These are phyloP conservation scores for Ceratocystis alfenasii DNA, from an alignment of 2,329 filamentous ascomycete genomes.

Conservation along the genomic window DNA sequence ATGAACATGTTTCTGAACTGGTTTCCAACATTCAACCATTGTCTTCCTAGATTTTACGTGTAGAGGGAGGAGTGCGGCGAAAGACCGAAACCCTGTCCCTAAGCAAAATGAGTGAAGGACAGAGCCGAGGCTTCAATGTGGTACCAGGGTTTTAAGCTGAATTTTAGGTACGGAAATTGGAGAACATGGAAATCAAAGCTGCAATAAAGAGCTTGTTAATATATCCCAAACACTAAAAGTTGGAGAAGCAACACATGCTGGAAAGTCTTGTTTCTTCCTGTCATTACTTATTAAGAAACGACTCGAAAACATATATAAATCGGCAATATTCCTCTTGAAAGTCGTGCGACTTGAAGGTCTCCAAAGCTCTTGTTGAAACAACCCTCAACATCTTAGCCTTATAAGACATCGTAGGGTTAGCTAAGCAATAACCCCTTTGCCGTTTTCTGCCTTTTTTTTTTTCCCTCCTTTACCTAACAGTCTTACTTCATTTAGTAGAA, in stretches of 20 bases:
- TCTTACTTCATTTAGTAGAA: too few relatives aligned
- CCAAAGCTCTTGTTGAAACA: not conserved
- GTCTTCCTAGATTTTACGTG: not conserved
- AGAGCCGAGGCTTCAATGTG: not conserved
- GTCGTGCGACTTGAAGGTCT: not conserved
- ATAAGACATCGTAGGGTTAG: not conserved
- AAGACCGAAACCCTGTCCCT: not conserved
- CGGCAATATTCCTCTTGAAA: not conserved
- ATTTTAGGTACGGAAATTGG: not conserved
- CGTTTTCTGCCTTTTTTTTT: too few relatives aligned
- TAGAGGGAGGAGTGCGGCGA: not conserved
- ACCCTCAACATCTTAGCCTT: not conserved
- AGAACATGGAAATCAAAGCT: not conserved
- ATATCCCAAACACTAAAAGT: not conserved
- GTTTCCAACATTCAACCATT: slow-evolving; percentile 19
- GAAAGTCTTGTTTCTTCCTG: not conserved
- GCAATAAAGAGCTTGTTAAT: too few relatives aligned
- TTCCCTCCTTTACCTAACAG: too few relatives aligned
- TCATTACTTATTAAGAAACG: not conserved
- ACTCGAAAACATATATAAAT: not conserved
- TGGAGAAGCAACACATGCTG: not conserved
- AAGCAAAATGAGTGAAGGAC: too few relatives aligned
- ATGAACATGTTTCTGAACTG: slow-evolving; percentile 23
- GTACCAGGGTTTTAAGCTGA: not conserved
- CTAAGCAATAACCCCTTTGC: not conserved